Conservation (phyloP, 2,329 filamentous ascomycete species). For the Westerdykella aurantiaca region DNA sequence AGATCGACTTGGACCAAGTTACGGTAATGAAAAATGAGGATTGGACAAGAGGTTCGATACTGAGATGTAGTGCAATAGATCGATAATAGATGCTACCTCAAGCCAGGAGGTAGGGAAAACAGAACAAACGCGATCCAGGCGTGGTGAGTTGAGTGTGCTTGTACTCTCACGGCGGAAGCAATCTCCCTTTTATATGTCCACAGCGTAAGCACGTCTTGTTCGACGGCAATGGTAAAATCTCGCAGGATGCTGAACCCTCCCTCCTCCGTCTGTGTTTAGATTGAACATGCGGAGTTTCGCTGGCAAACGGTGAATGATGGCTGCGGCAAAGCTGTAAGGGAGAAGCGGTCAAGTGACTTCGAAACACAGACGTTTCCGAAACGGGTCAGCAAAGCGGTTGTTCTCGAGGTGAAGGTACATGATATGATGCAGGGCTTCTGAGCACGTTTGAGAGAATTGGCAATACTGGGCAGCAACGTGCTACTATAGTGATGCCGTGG, state of each 20-base stretch:
- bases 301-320: not conserved
- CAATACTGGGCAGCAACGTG: not conserved
- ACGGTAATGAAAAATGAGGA: too few species aligned
- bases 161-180: not conserved
- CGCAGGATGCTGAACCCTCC: not conserved
- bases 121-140: too few species aligned
- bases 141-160: too few species aligned
- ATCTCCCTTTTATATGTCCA: not conserved
- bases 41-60: too few species aligned
- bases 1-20: too few species aligned
- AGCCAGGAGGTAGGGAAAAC: too few species aligned
- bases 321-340: not conserved
- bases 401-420: not conserved
- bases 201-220: not conserved
- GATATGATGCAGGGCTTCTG: not conserved
- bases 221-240: not conserved
- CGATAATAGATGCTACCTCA: too few species aligned
- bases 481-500: not conserved
- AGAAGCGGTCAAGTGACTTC: not conserved
- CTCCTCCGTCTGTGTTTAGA: not conserved
- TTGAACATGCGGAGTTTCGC: not conserved
- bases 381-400: not conserved
- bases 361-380: not conserved
- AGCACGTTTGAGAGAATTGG: slow-evolving; percentile 1
- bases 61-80: too few species aligned